These are phyloP conservation scores for Talaromyces sp. DNA, from an alignment of 2,329 filamentous ascomycete genomes.

Conservation along the genomic window DNA sequence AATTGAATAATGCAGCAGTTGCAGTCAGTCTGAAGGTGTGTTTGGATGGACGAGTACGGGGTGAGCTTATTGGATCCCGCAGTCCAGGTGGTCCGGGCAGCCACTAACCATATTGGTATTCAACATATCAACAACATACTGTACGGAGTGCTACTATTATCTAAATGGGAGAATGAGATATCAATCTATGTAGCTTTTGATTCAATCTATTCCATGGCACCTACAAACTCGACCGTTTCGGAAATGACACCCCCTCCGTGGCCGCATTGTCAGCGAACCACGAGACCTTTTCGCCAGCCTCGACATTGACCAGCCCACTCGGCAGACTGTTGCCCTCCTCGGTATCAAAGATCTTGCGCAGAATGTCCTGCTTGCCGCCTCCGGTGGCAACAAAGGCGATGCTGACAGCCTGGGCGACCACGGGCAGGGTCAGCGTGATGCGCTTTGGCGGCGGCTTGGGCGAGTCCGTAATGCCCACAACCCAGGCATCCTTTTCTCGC, in stretches of 20 bases:
- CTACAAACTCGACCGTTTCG: slow-evolving; percentile 65
- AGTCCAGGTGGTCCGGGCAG: not conserved
- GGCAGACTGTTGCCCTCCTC: slow-evolving; percentile 71
- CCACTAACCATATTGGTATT: too few relatives aligned
- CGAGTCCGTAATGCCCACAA: slow-evolving; percentile 84
- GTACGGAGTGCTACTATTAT: too few relatives aligned
- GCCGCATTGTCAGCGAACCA: slow-evolving; percentile 93
- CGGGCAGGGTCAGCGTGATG: slow-evolving; percentile 88
- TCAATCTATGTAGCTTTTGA: not conserved
- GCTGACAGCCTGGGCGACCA: slow-evolving; percentile 79
- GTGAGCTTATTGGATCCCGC: too few relatives aligned
- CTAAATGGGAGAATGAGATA: too few relatives aligned
- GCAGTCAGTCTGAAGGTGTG: not conserved
- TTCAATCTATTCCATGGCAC: not conserved
- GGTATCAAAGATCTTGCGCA: slow-evolving; percentile 86
- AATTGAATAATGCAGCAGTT: not conserved
- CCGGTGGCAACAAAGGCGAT: slow-evolving; percentile 92
- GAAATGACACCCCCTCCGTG: slow-evolving; percentile 78
- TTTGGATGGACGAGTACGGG: too few relatives aligned
- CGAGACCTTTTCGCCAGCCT: slow-evolving; percentile 76
- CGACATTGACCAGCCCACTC: slow-evolving; percentile 81
- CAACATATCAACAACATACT: too few relatives aligned
- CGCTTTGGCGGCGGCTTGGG: slow-evolving; percentile 89
- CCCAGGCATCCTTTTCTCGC: slow-evolving; percentile 84
- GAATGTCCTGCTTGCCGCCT: slow-evolving; percentile 79